Evolutionary conservation across 2,329 filamentous ascomycete species (phyloP).

Genomic region (Aspergillus glaucus): DNA sequence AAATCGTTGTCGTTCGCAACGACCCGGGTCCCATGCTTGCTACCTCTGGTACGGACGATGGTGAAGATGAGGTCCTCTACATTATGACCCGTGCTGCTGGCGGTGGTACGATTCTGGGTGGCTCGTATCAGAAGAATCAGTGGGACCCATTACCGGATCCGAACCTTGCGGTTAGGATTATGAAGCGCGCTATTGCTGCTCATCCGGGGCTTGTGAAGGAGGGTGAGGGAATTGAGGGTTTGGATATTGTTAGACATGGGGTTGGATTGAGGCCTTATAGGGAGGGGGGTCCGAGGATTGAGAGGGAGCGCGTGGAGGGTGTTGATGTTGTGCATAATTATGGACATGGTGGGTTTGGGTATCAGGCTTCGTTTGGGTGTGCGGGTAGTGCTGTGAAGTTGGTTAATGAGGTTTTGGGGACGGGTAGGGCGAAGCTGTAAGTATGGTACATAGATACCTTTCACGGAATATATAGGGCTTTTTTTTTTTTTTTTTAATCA

Average conservation of each 20-base stretch:
- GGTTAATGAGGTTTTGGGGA: constrained; percentile 49
- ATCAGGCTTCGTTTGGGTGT: constrained; percentile 62
- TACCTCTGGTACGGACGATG: constrained; percentile 67
- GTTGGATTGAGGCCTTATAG: constrained; percentile 75
- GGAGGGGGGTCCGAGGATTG: constrained; percentile 66
- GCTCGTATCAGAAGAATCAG: constrained; percentile 70
- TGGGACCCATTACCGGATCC: constrained; percentile 77
- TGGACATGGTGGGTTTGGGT: constrained; percentile 54
- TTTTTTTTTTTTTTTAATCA: no score
- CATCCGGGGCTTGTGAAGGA: constrained; percentile 46
- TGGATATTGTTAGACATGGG: constrained; percentile 72
- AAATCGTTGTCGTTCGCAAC: constrained; percentile 79
- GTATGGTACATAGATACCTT: neutral
- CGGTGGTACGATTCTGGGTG: constrained; percentile 84
- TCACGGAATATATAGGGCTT: neutral
- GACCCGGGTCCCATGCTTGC: constrained; percentile 64
- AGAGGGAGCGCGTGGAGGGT: constrained; percentile 61
- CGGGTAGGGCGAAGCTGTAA: constrained; percentile 28
- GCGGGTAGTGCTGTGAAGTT: constrained; percentile 60
- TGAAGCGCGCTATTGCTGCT: constrained; percentile 55
- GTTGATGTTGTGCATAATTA: constrained; percentile 47
- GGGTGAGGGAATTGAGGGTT: constrained; percentile 57
- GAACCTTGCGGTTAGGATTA: constrained; percentile 73
- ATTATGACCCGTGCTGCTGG: constrained; percentile 70
- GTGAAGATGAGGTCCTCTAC: constrained; percentile 66